These are phyloP conservation scores for Vigna radiata DNA, from an alignment of 306 rosid species.

Conservation along the genomic window DNA sequence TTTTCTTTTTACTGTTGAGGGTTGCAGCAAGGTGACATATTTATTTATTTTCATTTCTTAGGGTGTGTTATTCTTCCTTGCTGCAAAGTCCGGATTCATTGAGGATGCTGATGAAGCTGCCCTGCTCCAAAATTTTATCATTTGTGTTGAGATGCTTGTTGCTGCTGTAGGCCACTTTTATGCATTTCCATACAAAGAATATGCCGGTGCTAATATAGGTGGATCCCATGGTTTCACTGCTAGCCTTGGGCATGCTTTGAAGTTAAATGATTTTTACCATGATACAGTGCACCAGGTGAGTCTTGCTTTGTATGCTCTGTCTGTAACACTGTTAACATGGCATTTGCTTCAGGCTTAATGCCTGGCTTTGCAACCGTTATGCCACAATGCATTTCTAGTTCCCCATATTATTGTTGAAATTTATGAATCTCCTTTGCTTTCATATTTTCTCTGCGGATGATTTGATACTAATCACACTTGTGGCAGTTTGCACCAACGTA, in stretches of 20 bases:
- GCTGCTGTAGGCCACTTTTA: constrained; percentile 94
- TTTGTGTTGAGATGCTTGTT: constrained; percentile 96
- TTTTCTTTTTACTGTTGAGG: constrained; percentile 23
- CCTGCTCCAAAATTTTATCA: constrained; percentile 81
- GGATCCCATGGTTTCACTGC: constrained; percentile 75
- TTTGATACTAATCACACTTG: constrained; percentile 32
- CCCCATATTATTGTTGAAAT: constrained; percentile 29
- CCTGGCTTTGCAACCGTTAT: constrained; percentile 7
- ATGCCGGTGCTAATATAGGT: constrained; percentile 97
- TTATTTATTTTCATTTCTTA: constrained; percentile 48
- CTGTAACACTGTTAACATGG: not conserved
- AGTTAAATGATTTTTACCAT: constrained; percentile 91
- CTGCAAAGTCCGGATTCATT: constrained; percentile 86
- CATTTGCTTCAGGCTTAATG: constrained; percentile 32
- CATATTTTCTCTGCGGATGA: constrained; percentile 37
- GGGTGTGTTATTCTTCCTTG: constrained; percentile 98
- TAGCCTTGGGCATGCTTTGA: constrained; percentile 91
- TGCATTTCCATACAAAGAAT: constrained; percentile 99
- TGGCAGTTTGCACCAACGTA: constrained; percentile 98
- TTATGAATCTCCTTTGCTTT: constrained; percentile 15
- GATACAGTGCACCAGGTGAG: constrained; percentile 98
- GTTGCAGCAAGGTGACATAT: constrained; percentile 25
- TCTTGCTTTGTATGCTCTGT: constrained; percentile 30
- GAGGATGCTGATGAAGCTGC: constrained; percentile 93
- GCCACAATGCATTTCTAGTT: constrained; percentile 31